Conservation (phyloP, 2,329 filamentous ascomycete genomes). For the Paecilomyces variotii region DNA sequence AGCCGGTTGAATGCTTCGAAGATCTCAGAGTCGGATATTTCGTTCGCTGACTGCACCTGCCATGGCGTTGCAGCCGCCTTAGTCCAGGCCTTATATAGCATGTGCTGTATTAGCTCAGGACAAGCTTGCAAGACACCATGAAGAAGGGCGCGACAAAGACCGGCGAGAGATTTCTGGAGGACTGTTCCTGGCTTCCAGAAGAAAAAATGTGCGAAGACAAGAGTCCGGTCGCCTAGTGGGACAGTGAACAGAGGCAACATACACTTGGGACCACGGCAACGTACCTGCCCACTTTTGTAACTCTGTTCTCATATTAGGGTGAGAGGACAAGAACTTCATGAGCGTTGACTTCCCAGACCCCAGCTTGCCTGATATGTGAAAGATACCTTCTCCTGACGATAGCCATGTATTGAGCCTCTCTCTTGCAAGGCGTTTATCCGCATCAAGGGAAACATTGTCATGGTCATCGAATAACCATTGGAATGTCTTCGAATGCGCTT, state of each 20-base stretch:
- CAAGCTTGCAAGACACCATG: not conserved
- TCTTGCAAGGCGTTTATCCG: not conserved
- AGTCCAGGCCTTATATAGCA: not conserved
- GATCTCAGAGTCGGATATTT: not conserved
- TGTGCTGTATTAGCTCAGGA: not conserved
- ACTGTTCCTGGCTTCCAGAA: conserved; percentile 5
- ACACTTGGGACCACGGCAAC: too few relatives aligned
- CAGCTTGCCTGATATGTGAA: not conserved
- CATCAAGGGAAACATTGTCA: not conserved
- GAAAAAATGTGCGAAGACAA: conserved; percentile 6
- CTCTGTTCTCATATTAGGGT: not conserved
- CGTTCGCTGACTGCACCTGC: not conserved
- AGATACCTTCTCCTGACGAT: not conserved
- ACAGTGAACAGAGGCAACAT: not conserved
- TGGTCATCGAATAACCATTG: not conserved
- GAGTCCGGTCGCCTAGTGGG: not conserved
- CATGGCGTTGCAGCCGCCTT: not conserved
- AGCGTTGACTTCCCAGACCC: conserved; percentile 1
- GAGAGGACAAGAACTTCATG: not conserved
- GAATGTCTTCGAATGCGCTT: not conserved
- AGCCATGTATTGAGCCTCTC: not conserved
- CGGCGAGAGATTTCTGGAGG: conserved; percentile 2
- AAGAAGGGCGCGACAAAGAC: conserved; percentile 4
- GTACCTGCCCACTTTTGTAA: not conserved
- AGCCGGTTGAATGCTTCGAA: not conserved